phyloP scores from a whole-genome alignment of 2,329 filamentous ascomycete species.

The Dothiorella sarmentorum region DNA sequence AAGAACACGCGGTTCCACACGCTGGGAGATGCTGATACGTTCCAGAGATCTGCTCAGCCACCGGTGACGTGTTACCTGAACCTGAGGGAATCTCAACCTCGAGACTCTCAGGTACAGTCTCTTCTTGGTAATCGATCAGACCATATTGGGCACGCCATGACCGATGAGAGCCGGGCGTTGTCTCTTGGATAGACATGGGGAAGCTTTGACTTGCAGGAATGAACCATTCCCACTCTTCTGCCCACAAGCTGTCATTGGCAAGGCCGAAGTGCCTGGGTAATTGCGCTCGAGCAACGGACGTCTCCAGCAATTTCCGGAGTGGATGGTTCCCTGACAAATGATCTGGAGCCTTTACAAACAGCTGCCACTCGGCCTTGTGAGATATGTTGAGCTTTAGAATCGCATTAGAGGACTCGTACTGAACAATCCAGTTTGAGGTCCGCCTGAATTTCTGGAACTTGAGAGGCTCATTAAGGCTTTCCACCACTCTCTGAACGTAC shows the following conservation, averaged over 20 bases:
- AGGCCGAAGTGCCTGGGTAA: conserved; percentile 1
- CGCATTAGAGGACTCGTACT: conserved; percentile 40
- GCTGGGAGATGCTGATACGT: conserved; percentile 50
- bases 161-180: conserved; percentile 19
- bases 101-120: conserved; percentile 46
- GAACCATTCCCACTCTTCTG: conserved; percentile 27
- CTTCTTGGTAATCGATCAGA: conserved; percentile 37
- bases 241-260: conserved; percentile 21
- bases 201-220: conserved; percentile 19
- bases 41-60: conserved; percentile 43
- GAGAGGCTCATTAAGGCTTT: background rate
- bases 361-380: conserved; percentile 40
- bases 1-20: conserved; percentile 56
- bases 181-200: conserved; percentile 26
- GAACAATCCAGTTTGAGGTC: conserved; percentile 37
- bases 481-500: background rate
- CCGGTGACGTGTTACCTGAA: conserved; percentile 27
- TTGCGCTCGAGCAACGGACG: conserved; percentile 26
- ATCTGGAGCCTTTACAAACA: conserved; percentile 44
- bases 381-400: conserved; percentile 43
- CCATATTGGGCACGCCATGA: conserved; percentile 39
- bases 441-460: conserved; percentile 7
- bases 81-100: conserved; percentile 30
- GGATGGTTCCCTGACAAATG: conserved; percentile 38
- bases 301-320: conserved; percentile 40